Conservation (phyloP, 805 yeast species). For the Teunomyces tritomae region DNA sequence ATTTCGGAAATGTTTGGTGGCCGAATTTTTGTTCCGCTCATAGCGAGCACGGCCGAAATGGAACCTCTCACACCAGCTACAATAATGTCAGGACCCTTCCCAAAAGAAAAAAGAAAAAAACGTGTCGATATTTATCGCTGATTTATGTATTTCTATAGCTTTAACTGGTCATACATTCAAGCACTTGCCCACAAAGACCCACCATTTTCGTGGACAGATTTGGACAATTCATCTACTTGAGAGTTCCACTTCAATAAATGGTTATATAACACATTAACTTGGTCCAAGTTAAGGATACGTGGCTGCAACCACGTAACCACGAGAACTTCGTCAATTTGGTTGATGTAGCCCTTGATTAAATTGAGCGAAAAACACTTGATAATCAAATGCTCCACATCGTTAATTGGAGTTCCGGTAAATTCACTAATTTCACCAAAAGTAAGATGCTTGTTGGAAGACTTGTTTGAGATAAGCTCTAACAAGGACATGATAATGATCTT, state of each 20-base stretch:
- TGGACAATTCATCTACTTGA: constrained; percentile 62
- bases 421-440: constrained; percentile 70
- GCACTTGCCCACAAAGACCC: constrained; percentile 42
- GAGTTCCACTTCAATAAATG: constrained; percentile 76
- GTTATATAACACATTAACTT: constrained; percentile 71
- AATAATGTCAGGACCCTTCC: neutral
- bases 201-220: constrained; percentile 35
- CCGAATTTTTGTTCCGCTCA: neutral
- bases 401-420: constrained; percentile 60
- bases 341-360: constrained; percentile 83
- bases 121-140: neutral
- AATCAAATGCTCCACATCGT: constrained; percentile 84
- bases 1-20: neutral
- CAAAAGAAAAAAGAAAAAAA: neutral
- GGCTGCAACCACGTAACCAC: constrained; percentile 95
- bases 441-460: constrained; percentile 72
- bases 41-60: neutral
- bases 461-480: constrained; percentile 77
- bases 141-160: neutral
- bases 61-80: neutral
- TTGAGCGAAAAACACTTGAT: constrained; percentile 88
- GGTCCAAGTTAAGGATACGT: constrained; percentile 78
- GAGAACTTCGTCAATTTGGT: constrained; percentile 77
- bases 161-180: neutral
- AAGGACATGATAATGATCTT: constrained; percentile 91